These are phyloP conservation scores for Mycena haematopus DNA, from an alignment of 768 basidiomycete genomes.

Conservation along the genomic window DNA sequence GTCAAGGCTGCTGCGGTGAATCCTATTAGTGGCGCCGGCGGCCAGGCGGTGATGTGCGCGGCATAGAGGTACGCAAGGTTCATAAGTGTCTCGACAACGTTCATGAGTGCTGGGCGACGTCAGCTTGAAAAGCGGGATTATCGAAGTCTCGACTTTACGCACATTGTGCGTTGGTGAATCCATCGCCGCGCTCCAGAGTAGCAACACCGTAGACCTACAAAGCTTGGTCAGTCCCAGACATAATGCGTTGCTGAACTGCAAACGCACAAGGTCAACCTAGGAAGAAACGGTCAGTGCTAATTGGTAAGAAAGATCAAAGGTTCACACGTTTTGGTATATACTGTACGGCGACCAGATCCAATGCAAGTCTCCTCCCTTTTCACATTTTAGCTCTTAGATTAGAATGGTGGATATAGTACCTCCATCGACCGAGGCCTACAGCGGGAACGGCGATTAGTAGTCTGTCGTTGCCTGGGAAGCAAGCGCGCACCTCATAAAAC, in stretches of 20 bases:
- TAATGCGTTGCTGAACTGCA: not conserved
- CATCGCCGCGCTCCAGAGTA: slow-evolving; percentile 67
- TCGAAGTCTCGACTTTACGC: slow-evolving; percentile 38
- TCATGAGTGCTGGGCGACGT: slow-evolving; percentile 67
- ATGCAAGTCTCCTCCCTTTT: slow-evolving; percentile 81
- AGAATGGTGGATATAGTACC: slow-evolving; percentile 34
- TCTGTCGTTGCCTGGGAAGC: slow-evolving; percentile 14
- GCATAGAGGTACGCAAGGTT: slow-evolving; percentile 81
- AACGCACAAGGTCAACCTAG: slow-evolving; percentile 45
- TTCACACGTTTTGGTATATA: slow-evolving; percentile 71
- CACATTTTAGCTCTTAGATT: not conserved
- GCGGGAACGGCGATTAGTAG: not conserved
- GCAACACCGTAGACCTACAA: slow-evolving; percentile 70
- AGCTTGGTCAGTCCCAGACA: slow-evolving; percentile 33
- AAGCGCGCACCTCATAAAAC: slow-evolving; percentile 70
- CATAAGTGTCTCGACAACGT: slow-evolving; percentile 78
- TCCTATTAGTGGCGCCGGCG: slow-evolving; percentile 76
- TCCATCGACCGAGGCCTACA: slow-evolving; percentile 82
- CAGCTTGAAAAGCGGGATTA: not conserved
- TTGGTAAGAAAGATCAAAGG: slow-evolving; percentile 36
- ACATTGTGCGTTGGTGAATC: slow-evolving; percentile 91
- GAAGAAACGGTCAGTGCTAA: not conserved
- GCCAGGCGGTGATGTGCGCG: slow-evolving; percentile 64
- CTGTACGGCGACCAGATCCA: slow-evolving; percentile 92
- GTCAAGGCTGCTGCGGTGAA: slow-evolving; percentile 81